phyloP scores from a whole-genome alignment of 2,329 filamentous ascomycete species.

The Knoxdaviesia proteae region DNA sequence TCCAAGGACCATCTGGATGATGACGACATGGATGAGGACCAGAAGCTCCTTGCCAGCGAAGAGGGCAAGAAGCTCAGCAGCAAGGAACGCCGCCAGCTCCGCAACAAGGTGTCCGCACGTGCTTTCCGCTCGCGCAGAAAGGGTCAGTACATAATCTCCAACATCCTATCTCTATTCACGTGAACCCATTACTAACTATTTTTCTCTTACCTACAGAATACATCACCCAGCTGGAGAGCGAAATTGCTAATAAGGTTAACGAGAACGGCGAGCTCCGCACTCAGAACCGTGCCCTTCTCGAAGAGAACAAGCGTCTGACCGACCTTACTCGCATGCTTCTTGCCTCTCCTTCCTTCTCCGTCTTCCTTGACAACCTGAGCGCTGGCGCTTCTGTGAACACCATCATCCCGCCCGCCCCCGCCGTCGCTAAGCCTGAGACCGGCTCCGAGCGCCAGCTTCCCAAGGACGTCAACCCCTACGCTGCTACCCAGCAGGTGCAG shows the following conservation, averaged over 20 bases:
- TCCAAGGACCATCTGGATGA: conserved; percentile 74
- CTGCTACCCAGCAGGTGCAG: conserved; percentile 29
- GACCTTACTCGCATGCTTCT: conserved; percentile 67
- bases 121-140: conserved; percentile 97
- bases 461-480: conserved; percentile 47
- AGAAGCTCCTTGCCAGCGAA: conserved; percentile 80
- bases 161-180: background rate
- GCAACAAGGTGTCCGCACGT: conserved; percentile 95
- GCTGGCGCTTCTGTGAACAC: conserved; percentile 8
- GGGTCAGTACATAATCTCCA: conserved; percentile 36
- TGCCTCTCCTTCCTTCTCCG: conserved; percentile 62
- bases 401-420: conserved; percentile 27
- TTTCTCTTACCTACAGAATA: conserved; percentile 46
- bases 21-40: conserved; percentile 97
- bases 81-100: conserved; percentile 89
- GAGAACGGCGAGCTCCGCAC: conserved; percentile 64
- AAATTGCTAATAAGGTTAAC: conserved; percentile 64
- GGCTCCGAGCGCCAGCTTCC: conserved; percentile 24
- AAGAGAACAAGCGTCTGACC: conserved; percentile 66
- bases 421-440: conserved; percentile 14
- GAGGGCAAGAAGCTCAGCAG: conserved; percentile 98
- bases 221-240: conserved; percentile 79
- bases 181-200: conserved; percentile 22
- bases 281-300: conserved; percentile 62
- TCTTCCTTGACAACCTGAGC: conserved; percentile 54